Evolutionary conservation across 2,329 filamentous ascomycete species (phyloP), one percentile per base, ranked within the genome.

Genomic region (Thermoascus crustaceus): DNA sequence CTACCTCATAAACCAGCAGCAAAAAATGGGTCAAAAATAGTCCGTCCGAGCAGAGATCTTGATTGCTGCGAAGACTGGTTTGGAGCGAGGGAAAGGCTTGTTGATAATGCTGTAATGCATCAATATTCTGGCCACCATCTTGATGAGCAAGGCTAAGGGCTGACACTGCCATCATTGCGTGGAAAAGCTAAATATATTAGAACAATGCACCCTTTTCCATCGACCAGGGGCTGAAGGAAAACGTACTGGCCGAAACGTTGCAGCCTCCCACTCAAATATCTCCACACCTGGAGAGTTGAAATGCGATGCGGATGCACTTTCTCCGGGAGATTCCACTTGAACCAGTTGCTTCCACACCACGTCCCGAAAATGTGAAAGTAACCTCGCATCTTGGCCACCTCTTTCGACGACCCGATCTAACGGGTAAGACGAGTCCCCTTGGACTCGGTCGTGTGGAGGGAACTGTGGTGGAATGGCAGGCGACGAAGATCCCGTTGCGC

Each of bases 131-230:
- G 18, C 61, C 58, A 18, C 58, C 63, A 20, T 66, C 63, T 43
- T 60, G 65, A 34, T 67, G 63, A 14, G 66, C 63, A 27, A 73
- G 57, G 45, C 69, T 72, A 27, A 75, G 61, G 11, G 70, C 70
- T 16, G 70, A 71, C n/a, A 77, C 54, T 4, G 73, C 72, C 60
- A 74, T 73, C 43, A 77, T 74, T 5, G 73, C 72, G 48, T 76
- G 69, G 32, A 70, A 68, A 35, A 76, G 63, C 71, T 73, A 34
- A 27, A 32, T 14, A n/a, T 36, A 29, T 35, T 32, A 43, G 35
- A 31, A 38, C 31, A 23, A 38, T 29, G 14, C 30, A 40, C 7
- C 11, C 16, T 18, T 29, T 7, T 11, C 3, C n/a, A n/a, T n/a
- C n/a, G n/a, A n/a, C n/a, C n/a, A n/a, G n/a, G n/a, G n/a, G n/a